Base-by-base conservation (phyloP, 805 yeast genomes). In the Blastobotrys attinorum region DNA sequence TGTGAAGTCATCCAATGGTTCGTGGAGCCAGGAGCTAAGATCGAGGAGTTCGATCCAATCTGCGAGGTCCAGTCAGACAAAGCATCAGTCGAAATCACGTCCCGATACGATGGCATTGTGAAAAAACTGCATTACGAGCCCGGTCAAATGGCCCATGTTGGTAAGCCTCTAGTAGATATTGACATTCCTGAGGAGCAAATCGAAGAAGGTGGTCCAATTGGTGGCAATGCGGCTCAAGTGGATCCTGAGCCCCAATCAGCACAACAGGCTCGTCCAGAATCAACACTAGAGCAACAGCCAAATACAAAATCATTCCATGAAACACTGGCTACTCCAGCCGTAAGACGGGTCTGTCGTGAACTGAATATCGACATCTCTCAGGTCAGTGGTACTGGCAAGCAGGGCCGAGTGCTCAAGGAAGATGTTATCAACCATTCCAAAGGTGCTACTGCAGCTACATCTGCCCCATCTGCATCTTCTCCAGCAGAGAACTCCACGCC, bases 1-100 rank as follows among this genome's bases (percentile, higher is more conserved):
- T 61, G 65, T 43, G 65, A 61, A 45, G 61, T 61, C 20, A 61
- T 61, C 33, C 65, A 61, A 46, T 61, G 65, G 65, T 58, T 61
- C 46, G 63, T 61, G 6, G 59, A 60, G 46, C 65, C 65, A 13
- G 61, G 62, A 2, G 61, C 63, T 11, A 48, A 55, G 15, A 53
- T 61, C 29, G 63, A 58, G 37, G 64, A 61, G 48, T 61, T 61
- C 40, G 65, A 61, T 41, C 59, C 57, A 13, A 55, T 61, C 18
- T 61, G 65, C 42, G 65, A 61, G 46, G 63, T 61, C 27, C 65
- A 61, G 48, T 51, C 58, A 34, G 65, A 61, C 43, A 61, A 61
- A 47, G 65, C 65, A 31, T 54, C 62, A 4, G 65, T 61, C 7
- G 64, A 61, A 40, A 61, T 61, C 41, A 59, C 64, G 3, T 61